Percentiles rank a stretch among this genome's conserved stretches.
phyloP scores from a whole-genome alignment of 345 rosid genomes.

The Excoecaria cochinchinensis region DNA sequence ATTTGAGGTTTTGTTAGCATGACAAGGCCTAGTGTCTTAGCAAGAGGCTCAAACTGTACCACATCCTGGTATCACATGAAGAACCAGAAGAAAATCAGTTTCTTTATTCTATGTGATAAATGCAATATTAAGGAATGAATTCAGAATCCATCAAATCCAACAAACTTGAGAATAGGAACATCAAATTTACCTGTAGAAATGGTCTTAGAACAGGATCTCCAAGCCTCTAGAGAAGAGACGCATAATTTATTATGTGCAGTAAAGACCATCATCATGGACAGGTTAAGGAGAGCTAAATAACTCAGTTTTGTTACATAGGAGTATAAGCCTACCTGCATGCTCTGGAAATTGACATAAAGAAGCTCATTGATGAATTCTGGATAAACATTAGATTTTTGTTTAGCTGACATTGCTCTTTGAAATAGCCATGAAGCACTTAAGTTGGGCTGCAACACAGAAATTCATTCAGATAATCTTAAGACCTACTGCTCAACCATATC shows the following conservation, averaged over 20 bases:
- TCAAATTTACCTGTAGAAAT: constrained; percentile 67
- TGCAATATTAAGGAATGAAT: too few relatives aligned
- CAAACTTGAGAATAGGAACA: not conserved
- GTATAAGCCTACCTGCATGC: constrained; percentile 64
- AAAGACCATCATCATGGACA: not conserved
- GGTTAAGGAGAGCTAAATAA: not conserved
- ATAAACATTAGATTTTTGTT: constrained; percentile 56
- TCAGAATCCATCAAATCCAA: not conserved
- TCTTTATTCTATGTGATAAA: not conserved
- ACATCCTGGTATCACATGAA: constrained; percentile 53
- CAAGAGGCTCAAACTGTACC: constrained; percentile 76
- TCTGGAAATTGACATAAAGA: constrained; percentile 71
- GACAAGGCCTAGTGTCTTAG: constrained; percentile 92
- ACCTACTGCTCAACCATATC: not conserved
- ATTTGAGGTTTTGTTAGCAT: constrained; percentile 83
- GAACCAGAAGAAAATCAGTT: constrained; percentile 3
- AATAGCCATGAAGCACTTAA: constrained; percentile 92
- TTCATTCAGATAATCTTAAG: constrained; percentile 6
- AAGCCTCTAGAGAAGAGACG: constrained; percentile 50
- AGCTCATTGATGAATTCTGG: constrained; percentile 82
- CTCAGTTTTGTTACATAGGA: not conserved
- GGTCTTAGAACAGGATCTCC: constrained; percentile 89
- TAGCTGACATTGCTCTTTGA: constrained; percentile 94
- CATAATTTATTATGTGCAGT: constrained; percentile 14
- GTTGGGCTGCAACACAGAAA: constrained; percentile 54